Percentiles rank a stretch among this genome's conserved stretches.
These are phyloP conservation scores for Mycena vitilis DNA, from an alignment of 768 basidiomycete genomes.

Conservation along the genomic window DNA sequence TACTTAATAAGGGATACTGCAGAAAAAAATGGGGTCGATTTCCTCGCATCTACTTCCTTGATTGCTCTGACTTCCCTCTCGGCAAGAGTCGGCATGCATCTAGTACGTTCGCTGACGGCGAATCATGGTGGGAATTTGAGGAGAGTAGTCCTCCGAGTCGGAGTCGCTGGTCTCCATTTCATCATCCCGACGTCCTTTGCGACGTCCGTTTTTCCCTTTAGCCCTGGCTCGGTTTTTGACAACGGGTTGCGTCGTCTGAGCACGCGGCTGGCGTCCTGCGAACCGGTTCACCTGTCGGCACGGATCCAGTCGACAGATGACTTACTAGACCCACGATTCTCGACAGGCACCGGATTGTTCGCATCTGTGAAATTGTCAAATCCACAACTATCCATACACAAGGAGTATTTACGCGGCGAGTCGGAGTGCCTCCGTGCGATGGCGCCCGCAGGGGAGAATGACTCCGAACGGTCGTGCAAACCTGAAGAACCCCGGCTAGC, in stretches of 20 bases:
- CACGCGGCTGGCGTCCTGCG: background rate
- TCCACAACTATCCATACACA: background rate
- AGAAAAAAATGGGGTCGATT: too few species aligned
- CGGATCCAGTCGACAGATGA: slow-evolving; percentile 1
- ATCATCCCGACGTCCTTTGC: too few species aligned
- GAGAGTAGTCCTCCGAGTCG: background rate
- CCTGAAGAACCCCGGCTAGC: background rate
- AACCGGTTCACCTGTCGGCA: background rate
- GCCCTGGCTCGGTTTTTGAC: background rate
- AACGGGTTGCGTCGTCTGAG: background rate
- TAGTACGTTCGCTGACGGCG: too few species aligned
- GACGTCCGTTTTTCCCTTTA: background rate
- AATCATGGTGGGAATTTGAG: background rate
- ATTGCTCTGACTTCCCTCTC: too few species aligned
- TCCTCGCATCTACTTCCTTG: too few species aligned
- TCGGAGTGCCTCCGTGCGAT: background rate
- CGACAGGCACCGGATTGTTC: background rate
- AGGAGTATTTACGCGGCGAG: background rate
- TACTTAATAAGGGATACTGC: too few species aligned
- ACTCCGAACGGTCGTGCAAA: background rate
- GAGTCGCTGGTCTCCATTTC: background rate
- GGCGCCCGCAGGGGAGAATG: too few species aligned
- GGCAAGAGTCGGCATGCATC: too few species aligned
- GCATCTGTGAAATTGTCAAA: slow-evolving; percentile 1
- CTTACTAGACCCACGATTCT: slow-evolving; percentile 5